These are phyloP conservation scores for Globisporangium yorkense DNA, from an alignment of 352 stramenopile genomes.

Conservation along the genomic window DNA sequence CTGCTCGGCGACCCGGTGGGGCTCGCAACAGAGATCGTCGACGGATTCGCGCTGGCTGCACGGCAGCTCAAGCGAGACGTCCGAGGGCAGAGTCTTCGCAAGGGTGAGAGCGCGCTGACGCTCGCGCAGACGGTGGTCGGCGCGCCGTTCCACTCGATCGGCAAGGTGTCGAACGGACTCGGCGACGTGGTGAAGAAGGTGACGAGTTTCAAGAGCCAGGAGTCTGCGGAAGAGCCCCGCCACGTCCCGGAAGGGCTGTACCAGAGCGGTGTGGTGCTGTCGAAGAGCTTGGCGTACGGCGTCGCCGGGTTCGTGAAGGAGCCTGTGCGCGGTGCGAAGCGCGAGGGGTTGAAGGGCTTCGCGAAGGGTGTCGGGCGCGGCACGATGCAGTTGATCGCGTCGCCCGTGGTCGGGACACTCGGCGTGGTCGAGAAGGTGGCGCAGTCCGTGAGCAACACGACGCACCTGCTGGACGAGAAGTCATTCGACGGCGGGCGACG, in stretches of 20 bases:
- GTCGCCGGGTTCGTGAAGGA: conserved; percentile 79
- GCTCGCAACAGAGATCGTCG: conserved; percentile 79
- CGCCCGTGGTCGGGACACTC: conserved; percentile 75
- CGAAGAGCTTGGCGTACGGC: conserved; percentile 73
- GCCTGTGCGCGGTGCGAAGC: conserved; percentile 69
- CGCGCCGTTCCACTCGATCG: conserved; percentile 63
- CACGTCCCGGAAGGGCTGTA: conserved; percentile 74
- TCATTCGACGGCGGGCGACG: conserved; percentile 68
- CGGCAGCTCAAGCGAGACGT: conserved; percentile 82
- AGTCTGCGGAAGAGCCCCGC: conserved; percentile 55
- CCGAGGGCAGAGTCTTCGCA: conserved; percentile 64
- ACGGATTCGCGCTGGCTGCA: conserved; percentile 73
- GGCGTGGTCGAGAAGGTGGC: conserved; percentile 81
- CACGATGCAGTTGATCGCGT: conserved; percentile 72
- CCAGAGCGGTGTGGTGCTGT: conserved; percentile 68
- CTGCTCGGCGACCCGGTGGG: conserved; percentile 80
- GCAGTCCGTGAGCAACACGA: conserved; percentile 83
- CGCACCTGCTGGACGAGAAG: conserved; percentile 80
- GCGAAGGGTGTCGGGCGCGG: conserved; percentile 75
- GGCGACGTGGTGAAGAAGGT: conserved; percentile 84
- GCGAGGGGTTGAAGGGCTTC: conserved; percentile 72
- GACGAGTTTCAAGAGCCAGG: conserved; percentile 77
- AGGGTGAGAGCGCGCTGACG: conserved; percentile 77
- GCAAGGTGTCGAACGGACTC: conserved; percentile 81
- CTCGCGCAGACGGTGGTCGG: conserved; percentile 79